These are phyloP conservation scores for Suhomyces atakaporum DNA, from an alignment of 1,139 yeast species.

Conservation along the genomic window DNA sequence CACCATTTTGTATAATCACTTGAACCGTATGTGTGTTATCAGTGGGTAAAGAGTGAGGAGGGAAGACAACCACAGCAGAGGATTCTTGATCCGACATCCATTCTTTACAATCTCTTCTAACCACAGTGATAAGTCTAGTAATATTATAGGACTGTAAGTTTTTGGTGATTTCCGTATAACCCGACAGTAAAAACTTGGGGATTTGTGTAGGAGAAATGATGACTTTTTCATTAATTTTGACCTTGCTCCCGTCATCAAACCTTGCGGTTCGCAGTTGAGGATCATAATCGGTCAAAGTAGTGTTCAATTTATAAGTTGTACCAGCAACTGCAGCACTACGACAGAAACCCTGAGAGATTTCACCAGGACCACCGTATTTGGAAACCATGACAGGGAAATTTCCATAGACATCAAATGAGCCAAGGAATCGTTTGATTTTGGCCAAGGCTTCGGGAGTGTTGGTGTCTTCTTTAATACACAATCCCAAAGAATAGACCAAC, in stretches of 20 bases:
- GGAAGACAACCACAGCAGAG: slow-evolving; percentile 88
- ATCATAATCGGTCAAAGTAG: slow-evolving; percentile 64
- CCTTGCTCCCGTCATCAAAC: slow-evolving; percentile 74
- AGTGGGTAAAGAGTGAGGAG: slow-evolving; percentile 77
- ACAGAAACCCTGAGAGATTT: slow-evolving; percentile 94
- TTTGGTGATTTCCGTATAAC: slow-evolving; percentile 38
- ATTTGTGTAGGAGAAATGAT: slow-evolving; percentile 73
- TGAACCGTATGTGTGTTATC: slow-evolving; percentile 76
- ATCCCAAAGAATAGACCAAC: slow-evolving; percentile 81
- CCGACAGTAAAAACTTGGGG: slow-evolving; percentile 47
- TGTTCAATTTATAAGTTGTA: slow-evolving; percentile 83
- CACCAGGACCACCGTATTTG: slow-evolving; percentile 96
- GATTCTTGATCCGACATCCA: slow-evolving; percentile 89
- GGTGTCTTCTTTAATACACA: slow-evolving; percentile 61
- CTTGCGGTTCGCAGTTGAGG: slow-evolving; percentile 64
- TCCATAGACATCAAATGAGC: slow-evolving; percentile 91
- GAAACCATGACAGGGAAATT: slow-evolving; percentile 90
- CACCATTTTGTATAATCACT: slow-evolving; percentile 85
- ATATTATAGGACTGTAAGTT: slow-evolving; percentile 50
- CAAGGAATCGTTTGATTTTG: slow-evolving; percentile 77
- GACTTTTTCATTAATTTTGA: slow-evolving; percentile 74
- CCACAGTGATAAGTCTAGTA: slow-evolving; percentile 78
- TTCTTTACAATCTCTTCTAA: slow-evolving; percentile 82
- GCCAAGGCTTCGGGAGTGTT: slow-evolving; percentile 74
- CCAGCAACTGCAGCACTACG: slow-evolving; percentile 99